Base-by-base conservation (phyloP, 805 yeast genomes). In the Metschnikowia bowlesiae region DNA sequence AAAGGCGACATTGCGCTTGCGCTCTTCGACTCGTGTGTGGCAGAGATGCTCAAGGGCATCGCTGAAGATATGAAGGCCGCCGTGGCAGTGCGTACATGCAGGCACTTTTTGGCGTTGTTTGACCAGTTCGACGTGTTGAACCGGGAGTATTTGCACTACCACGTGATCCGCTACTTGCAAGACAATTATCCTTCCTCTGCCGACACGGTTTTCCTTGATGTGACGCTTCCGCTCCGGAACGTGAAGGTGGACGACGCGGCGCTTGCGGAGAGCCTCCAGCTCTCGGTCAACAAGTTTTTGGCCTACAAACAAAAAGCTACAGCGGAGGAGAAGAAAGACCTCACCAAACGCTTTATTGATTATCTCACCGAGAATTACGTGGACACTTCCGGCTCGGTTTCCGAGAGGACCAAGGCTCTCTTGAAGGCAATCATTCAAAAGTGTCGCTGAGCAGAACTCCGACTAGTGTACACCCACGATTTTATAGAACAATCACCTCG, bases 101-200 rank as follows among this genome's bases (percentile, higher is more conserved):
- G 62, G 11, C 59, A 70, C 36, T 78, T 81, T 53, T 67, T 90
- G 48, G 59, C 61, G 1, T 64, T 89, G n/a, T 74, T 91, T 59
- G 92, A 86, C 63, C 70, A 79, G 55, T 91, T 86, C 67, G 76
- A 74, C 3, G 84, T 80, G 51, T 75, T 92, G 61, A 85, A 88
- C 62, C 79, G 92, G 64, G 76, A 71, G 26, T 78, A 89, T 63
- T 70, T 91, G 59, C 75, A 82, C 54, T 75, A 74, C 51, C 94
- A 88, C 64, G 77, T 89, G 8, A 67, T 88, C 35, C 73, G 74
- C 46, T 78, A 74, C 60, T 67, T 87, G 56, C 75, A 75, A 55
- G 60, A 62, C 11, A 70, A 74, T 35, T 72, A 70, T 49, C 67
- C 75, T 13, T 55, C 68, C 6, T 72, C 72, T 51, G 57, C 68